Percentiles rank a stretch among this genome's conserved stretches.
phyloP scores from a whole-genome alignment of 331 rosid species.

The Acacia concinna region DNA sequence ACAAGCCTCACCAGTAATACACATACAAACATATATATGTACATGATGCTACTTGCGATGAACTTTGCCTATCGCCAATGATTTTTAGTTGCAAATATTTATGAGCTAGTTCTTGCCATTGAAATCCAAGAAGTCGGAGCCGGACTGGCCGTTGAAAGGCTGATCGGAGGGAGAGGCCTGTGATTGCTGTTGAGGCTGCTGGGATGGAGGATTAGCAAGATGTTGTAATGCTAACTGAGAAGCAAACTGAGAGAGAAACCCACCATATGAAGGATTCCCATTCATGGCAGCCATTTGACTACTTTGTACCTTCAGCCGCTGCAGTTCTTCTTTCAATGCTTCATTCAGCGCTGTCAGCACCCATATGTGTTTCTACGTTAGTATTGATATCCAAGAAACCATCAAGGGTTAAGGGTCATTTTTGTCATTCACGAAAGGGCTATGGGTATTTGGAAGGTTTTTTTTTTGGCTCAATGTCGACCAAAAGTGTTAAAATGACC shows the following conservation, averaged over 20 bases:
- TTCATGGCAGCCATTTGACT: slow-evolving; percentile 48
- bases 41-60: slow-evolving; percentile 54
- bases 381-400: background rate
- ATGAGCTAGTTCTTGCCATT: slow-evolving; percentile 45
- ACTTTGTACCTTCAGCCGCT: slow-evolving; percentile 75
- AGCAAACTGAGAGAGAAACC: slow-evolving; percentile 62
- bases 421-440: too few relatives aligned
- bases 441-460: too few relatives aligned
- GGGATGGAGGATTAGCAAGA: slow-evolving; percentile 42
- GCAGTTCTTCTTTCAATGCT: slow-evolving; percentile 79
- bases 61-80: slow-evolving; percentile 37
- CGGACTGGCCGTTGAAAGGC: slow-evolving; percentile 43
- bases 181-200: slow-evolving; percentile 49
- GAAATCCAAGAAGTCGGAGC: slow-evolving; percentile 56
- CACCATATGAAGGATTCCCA: slow-evolving; percentile 59
- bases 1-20: slow-evolving; percentile 36
- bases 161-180: slow-evolving; percentile 48
- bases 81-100: slow-evolving; percentile 27
- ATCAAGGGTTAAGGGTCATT: background rate
- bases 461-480: too few relatives aligned
- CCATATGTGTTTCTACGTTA: background rate
- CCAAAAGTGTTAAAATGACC: too few relatives aligned
- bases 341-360: slow-evolving; percentile 49
- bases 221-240: slow-evolving; percentile 54
- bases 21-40: slow-evolving; percentile 37